Percentiles rank a stretch among this genome's conserved stretches.
These are phyloP conservation scores for Pseudogymnoascus sp. DNA, from an alignment of 2,329 filamentous ascomycete genomes.

Conservation along the genomic window DNA sequence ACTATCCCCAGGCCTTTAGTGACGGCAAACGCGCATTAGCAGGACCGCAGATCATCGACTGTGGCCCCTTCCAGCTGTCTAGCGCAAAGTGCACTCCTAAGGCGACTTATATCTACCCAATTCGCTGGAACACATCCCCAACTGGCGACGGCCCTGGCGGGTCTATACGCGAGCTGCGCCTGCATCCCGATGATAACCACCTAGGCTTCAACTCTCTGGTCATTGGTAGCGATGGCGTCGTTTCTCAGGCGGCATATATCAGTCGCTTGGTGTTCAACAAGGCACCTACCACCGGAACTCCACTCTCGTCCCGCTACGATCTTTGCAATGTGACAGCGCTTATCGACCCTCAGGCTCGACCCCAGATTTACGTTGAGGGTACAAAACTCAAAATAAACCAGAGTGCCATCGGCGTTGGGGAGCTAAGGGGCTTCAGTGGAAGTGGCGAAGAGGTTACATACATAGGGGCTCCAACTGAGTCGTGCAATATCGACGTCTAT, in stretches of 20 bases:
- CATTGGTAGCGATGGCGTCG: constrained; percentile 11
- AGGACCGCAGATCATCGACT: constrained; percentile 29
- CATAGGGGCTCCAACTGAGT: constrained; percentile 31
- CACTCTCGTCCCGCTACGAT: constrained; percentile 32
- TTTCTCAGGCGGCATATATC: constrained; percentile 28
- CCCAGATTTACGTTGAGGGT: constrained; percentile 22
- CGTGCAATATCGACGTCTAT: constrained; percentile 38
- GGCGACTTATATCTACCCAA: constrained; percentile 32
- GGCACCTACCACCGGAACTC: constrained; percentile 25
- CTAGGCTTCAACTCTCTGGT: constrained; percentile 36
- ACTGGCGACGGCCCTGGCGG: constrained; percentile 30
- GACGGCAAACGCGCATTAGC: constrained; percentile 32
- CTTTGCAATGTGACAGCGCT: constrained; percentile 33
- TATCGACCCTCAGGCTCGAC: constrained; percentile 18
- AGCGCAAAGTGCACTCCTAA: constrained; percentile 33
- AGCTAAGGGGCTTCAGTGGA: constrained; percentile 38
- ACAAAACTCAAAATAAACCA: constrained; percentile 26
- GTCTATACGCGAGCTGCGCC: constrained; percentile 33
- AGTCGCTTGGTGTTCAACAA: constrained; percentile 35
- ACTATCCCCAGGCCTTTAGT: constrained; percentile 37
- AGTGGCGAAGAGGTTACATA: constrained; percentile 35
- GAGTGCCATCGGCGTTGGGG: constrained; percentile 32
- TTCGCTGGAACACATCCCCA: constrained; percentile 30
- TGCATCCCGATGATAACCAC: constrained; percentile 38
- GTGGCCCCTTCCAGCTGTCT: constrained; percentile 27